Percentiles rank a stretch among this genome's conserved stretches.
These are phyloP conservation scores for Flaveria ramosissima DNA, from an alignment of 129 eudicot genomes.

Conservation along the genomic window DNA sequence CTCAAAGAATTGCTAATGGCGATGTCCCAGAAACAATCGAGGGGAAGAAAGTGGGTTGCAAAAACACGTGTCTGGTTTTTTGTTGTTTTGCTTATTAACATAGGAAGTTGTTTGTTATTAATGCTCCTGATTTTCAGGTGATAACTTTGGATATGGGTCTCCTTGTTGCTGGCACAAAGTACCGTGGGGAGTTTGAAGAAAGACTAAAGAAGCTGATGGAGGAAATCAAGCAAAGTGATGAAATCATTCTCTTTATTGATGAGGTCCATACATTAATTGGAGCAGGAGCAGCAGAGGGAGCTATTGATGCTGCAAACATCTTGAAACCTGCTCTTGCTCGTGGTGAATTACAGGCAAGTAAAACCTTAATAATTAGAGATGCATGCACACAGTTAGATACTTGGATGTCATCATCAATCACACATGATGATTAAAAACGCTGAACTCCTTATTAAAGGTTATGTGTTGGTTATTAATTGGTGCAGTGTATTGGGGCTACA, in stretches of 20 bases:
- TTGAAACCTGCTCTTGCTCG: conserved; percentile 92
- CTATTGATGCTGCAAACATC: conserved; percentile 84
- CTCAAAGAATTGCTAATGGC: conserved; percentile 84
- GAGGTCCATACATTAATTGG: conserved; percentile 94
- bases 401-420: not conserved
- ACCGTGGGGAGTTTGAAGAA: conserved; percentile 94
- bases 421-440: not conserved
- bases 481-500: conserved; percentile 96
- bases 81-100: not conserved
- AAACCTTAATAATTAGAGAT: conserved; percentile 2
- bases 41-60: conserved; percentile 72
- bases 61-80: not conserved
- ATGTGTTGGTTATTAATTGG: not conserved
- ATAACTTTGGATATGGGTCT: conserved; percentile 45
- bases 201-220: conserved; percentile 92
- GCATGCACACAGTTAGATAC: not conserved
- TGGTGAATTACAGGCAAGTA: conserved; percentile 86
- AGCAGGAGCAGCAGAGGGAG: conserved; percentile 61
- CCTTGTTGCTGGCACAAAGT: conserved; percentile 92
- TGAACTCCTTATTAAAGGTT: not conserved
- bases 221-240: conserved; percentile 89
- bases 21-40: conserved; percentile 96
- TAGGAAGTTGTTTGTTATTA: not conserved
- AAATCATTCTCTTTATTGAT: conserved; percentile 82
- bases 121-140: conserved; percentile 54